Evolutionary conservation across 176 grass and related monocot genomes (phyloP).

Genomic region (Hordeum vulgare): MorexV3_pseudomolecules_assembly NC_058523.1:488428359-488428858

Average conservation of each 20-base stretch:
- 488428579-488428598: constrained; percentile 7
- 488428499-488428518: constrained; percentile 10
- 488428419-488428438: neutral
- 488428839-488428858: neutral
- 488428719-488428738: neutral
- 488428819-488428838: too few relatives aligned
- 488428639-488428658: neutral
- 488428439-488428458: neutral
- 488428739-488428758: neutral
- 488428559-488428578: constrained; percentile 22
- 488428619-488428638: constrained; percentile 21
- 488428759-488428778: neutral
- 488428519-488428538: neutral
- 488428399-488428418: neutral
- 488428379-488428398: constrained; percentile 3
- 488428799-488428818: neutral
- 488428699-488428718: neutral
- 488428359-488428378: neutral
- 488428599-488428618: constrained; percentile 14
- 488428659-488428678: neutral
- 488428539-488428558: constrained; percentile 5
- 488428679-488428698: neutral
- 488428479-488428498: neutral
- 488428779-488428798: neutral
- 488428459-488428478: neutral